phyloP scores from a whole-genome alignment of 2,329 filamentous ascomycete species.

The Colletotrichum australisinense region DNA sequence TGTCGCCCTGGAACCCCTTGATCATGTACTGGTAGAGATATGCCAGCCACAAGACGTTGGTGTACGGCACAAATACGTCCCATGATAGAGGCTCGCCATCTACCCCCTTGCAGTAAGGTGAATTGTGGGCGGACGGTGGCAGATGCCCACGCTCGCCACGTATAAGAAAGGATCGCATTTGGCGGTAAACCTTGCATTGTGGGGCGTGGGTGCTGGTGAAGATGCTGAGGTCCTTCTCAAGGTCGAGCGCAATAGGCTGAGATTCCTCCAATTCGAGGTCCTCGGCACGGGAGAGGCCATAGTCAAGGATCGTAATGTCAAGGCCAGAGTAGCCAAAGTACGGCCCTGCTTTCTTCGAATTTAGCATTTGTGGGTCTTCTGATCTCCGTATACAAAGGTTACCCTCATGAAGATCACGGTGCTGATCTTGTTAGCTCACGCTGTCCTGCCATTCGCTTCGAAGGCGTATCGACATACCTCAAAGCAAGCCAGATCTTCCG shows the following conservation, averaged over 20 bases:
- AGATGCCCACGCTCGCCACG: constrained; percentile 62
- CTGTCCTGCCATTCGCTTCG: not conserved
- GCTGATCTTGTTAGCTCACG: constrained; percentile 49
- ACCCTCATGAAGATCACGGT: constrained; percentile 74
- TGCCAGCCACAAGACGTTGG: constrained; percentile 74
- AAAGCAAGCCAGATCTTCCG: constrained; percentile 68
- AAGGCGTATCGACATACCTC: constrained; percentile 57
- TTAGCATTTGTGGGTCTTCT: constrained; percentile 46
- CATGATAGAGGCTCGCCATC: constrained; percentile 62
- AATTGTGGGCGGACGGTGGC: constrained; percentile 58
- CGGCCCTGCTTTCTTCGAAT: constrained; percentile 43
- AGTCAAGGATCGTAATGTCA: constrained; percentile 74
- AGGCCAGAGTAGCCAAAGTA: constrained; percentile 70
- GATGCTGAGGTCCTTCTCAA: constrained; percentile 69
- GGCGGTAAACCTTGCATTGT: constrained; percentile 72
- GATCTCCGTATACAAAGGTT: constrained; percentile 69
- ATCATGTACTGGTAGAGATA: constrained; percentile 69
- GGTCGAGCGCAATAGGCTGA: constrained; percentile 64
- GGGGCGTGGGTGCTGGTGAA: constrained; percentile 70
- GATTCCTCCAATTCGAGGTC: constrained; percentile 46
- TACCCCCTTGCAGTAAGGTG: constrained; percentile 51
- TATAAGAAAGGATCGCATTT: constrained; percentile 69
- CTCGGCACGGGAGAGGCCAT: constrained; percentile 71
- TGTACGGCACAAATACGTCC: constrained; percentile 68
- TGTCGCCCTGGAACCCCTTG: constrained; percentile 58